Conservation (phyloP, 140 eudicot genomes). For the Bidens hawaiensis region DNA sequence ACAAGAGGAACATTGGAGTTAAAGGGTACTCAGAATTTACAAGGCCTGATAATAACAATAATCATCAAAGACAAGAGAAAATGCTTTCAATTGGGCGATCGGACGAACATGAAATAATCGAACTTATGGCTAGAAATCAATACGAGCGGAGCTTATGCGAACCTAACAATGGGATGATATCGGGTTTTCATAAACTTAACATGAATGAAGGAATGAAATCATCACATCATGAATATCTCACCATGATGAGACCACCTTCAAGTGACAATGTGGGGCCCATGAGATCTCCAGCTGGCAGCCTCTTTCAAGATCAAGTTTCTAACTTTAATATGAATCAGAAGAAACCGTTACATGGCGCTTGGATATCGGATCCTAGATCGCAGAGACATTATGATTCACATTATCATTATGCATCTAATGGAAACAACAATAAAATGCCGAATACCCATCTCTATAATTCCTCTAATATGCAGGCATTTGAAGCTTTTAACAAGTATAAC, state of each 20-base stretch:
- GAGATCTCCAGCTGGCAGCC: conserved; percentile 1
- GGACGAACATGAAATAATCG: conserved; percentile 69
- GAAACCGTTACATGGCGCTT: conserved; percentile 17
- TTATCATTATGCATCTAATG: conserved; percentile 5
- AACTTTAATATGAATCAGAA: conserved; percentile 18
- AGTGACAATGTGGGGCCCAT: conserved; percentile 10
- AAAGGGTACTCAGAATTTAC: conserved; percentile 25
- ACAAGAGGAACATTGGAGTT: conserved; percentile 26
- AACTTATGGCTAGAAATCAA: conserved; percentile 61
- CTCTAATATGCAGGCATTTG: conserved; percentile 10
- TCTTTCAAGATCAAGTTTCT: conserved; percentile 21
- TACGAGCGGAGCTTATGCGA: conserved; percentile 38
- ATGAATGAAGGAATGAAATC: conserved; percentile 17
- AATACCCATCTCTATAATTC: conserved; percentile 2
- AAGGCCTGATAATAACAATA: conserved; percentile 11
- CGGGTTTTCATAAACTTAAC: conserved; percentile 16
- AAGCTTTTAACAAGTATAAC: conserved; percentile 15
- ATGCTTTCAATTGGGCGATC: conserved; percentile 27
- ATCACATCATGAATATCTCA: conserved; percentile 15
- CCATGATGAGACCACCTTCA: conserved; percentile 4
- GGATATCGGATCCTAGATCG: conserved; percentile 16
- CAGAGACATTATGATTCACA: background rate
- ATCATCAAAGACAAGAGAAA: conserved; percentile 29
- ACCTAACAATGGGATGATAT: conserved; percentile 14
- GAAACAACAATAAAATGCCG: conserved; percentile 16